Evolutionary conservation across 2,329 filamentous ascomycete species (phyloP), one percentile per base, ranked within the genome.

Genomic region (Colletotrichum destructivum): DNA sequence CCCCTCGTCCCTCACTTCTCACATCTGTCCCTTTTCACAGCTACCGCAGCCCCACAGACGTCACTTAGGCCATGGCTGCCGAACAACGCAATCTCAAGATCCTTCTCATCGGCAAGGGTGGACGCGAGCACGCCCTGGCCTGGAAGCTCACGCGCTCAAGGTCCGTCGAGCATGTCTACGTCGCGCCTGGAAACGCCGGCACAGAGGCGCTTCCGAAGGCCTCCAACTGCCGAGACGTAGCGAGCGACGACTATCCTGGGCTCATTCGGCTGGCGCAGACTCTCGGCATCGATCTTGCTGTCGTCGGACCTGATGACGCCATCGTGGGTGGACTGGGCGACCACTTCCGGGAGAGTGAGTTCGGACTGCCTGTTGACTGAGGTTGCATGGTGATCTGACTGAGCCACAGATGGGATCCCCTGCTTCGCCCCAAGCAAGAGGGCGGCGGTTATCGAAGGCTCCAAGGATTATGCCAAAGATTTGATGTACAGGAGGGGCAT

Each of bases 381-480:
- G 13, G 38, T 5, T 3, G 42, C 2, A 51, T 18, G 8, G 42
- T 44, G 4, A 9, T 42, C 35, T 60, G 26, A 72, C 31, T 7
- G 4, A 6, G 6, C 11, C 5, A 2, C 46, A 73, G 92, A 89
- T 61, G 91, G 92, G 59, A 94, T 98, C 79, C 88, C 90, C 76
- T 92, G 91, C 82, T 98, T 98, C 79, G 96, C 96, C 2, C 96
- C 96, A 6, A 93, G 91, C 69, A 91, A 93, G 83, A 90, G 90
- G 60, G 96, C 96, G 26, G 95, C 96, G 21, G 89, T 90, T 55
- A 94, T 99, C 89, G 96, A 99, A 83, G 96, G 96, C 72, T 97
- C 94, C 84, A 99, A 99, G 87, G 94, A 96, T 13, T 98, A 97
- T 82, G 95, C 94, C 73, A 99, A 99, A 81, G 95, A 98, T 82